These are phyloP conservation scores for Beta lomatogona DNA, from an alignment of 179 eudicot species.

Conservation along the genomic window DNA sequence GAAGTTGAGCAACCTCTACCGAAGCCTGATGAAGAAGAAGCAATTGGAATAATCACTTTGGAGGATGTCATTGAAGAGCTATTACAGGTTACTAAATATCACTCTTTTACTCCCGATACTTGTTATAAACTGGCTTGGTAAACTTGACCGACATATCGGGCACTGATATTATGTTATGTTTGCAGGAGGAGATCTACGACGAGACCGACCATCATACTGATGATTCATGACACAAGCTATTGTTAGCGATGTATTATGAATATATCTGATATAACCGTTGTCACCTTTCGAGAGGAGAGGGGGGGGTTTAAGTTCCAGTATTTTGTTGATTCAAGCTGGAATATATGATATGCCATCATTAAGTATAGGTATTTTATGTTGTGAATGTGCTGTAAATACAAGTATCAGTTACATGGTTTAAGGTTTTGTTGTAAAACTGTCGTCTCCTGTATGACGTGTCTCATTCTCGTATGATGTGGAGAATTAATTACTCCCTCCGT, in stretches of 20 bases:
- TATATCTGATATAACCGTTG: not conserved
- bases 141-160: not conserved
- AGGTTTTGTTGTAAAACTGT: not conserved
- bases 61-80: slow-evolving; percentile 99
- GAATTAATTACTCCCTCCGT: too few relatives aligned
- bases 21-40: slow-evolving; percentile 84
- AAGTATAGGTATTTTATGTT: slow-evolving; percentile 2
- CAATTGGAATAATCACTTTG: slow-evolving; percentile 84
- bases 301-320: not conserved
- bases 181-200: slow-evolving; percentile 90
- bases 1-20: slow-evolving; percentile 73
- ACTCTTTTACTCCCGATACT: not conserved
- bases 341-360: not conserved
- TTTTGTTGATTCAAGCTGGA: slow-evolving; percentile 25
- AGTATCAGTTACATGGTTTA: not conserved
- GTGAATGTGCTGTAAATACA: slow-evolving; percentile 14
- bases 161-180: not conserved
- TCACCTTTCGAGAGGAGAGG: not conserved
- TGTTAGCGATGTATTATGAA: not conserved
- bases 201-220: slow-evolving; percentile 86
- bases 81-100: slow-evolving; percentile 60
- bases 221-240: slow-evolving; percentile 47
- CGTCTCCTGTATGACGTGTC: too few relatives aligned
- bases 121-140: not conserved
- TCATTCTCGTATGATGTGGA: too few relatives aligned